These are phyloP conservation scores for Syzygium aqueum DNA, from an alignment of 345 rosid genomes.

Conservation along the genomic window DNA sequence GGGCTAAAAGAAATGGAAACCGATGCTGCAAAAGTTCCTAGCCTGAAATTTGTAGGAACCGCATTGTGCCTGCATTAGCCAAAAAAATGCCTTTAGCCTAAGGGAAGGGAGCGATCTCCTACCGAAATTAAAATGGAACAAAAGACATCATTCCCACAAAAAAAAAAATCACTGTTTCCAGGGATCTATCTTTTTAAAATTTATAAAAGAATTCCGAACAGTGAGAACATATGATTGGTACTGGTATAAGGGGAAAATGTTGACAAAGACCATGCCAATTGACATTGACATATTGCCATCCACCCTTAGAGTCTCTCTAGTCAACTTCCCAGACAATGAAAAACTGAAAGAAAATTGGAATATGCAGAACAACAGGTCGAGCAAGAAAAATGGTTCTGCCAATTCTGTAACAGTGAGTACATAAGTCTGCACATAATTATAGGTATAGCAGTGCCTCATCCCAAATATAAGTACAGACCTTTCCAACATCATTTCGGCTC, in stretches of 20 bases:
- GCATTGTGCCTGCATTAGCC: neutral
- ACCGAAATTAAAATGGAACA: neutral
- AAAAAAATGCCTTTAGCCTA: neutral
- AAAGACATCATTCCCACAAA: neutral
- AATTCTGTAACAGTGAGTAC: neutral
- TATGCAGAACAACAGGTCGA: neutral
- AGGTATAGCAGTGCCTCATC: neutral
- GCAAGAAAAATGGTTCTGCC: neutral
- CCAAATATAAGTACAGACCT: conserved; percentile 17
- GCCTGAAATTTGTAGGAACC: neutral
- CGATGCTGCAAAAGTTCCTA: neutral
- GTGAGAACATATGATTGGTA: neutral
- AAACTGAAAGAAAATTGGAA: neutral
- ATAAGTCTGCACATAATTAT: neutral
- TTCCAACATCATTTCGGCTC: conserved; percentile 85
- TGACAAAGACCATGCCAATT: neutral
- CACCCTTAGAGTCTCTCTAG: neutral
- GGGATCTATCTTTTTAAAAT: neutral
- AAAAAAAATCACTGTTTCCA: neutral
- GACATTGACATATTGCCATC: neutral
- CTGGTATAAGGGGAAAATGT: neutral
- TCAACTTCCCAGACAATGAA: neutral
- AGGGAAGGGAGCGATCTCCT: neutral
- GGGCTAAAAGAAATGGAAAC: neutral
- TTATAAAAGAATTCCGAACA: neutral